phyloP scores from a whole-genome alignment of 148 eudicot species.

The Vaccinium macrocarpon region DNA sequence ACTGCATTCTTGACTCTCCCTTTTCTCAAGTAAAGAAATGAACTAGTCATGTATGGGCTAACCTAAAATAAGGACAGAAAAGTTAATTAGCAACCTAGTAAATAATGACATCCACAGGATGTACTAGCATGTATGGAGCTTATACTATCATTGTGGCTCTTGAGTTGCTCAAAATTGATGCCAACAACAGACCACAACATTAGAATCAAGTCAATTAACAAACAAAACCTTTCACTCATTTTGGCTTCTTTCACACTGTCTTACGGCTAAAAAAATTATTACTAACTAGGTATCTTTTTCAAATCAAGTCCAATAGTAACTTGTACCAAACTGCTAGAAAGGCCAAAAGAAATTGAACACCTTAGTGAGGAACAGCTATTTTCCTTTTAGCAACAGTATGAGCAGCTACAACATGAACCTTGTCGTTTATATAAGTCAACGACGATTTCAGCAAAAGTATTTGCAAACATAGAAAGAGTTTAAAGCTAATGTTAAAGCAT shows the following conservation, averaged over 20 bases:
- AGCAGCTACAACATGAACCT: neutral
- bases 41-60: slow-evolving; percentile 1
- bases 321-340: neutral
- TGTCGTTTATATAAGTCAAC: neutral
- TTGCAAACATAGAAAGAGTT: neutral
- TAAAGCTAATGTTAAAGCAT: neutral
- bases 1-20: neutral
- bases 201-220: neutral
- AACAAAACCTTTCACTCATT: neutral
- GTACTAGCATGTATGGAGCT: neutral
- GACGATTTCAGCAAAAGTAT: neutral
- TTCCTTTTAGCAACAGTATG: neutral
- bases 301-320: neutral
- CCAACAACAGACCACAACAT: neutral
- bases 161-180: neutral
- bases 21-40: neutral
- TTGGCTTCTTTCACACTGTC: neutral
- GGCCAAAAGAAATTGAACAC: neutral
- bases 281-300: neutral
- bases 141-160: neutral
- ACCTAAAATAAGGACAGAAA: neutral
- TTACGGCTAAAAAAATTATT: neutral
- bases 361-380: neutral
- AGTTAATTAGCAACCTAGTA: neutral
- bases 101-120: neutral